Base-by-base conservation (phyloP, 768 basidiomycete species). In the Cystofilobasidium ferigula region DNA sequence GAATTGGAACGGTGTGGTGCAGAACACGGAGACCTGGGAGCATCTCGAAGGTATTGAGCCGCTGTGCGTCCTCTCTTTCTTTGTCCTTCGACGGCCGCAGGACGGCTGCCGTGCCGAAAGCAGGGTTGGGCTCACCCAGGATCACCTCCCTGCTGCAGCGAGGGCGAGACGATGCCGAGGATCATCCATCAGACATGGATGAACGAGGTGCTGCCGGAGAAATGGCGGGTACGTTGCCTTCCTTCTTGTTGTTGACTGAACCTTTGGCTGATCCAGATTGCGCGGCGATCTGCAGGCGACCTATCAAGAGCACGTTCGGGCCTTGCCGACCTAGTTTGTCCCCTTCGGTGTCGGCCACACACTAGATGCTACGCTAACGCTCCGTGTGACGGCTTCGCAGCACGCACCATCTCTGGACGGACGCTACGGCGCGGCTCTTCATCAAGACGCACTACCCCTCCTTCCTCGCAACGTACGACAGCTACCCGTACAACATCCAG, bases 171-270 rank as follows among this genome's bases (percentile, higher is more conserved):
- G 70, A 85, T 98, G 42, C 95, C 93, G 3, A 83, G 89, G 59
- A 88, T 99, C 65, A 82, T 99, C 57, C 95, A 99, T 77, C 94
- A 97, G 82, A 98, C 95, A 28, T 99, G 95, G 95, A 95, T 93
- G 80, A 85, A 87, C 13, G 86, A 93, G 62, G 82, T 82, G 0
- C 80, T 99, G 28, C 95, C 95, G 2, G 77, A 79, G 51, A 81
- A 82, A 68, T 99, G 93, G 93, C 82, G 67, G 22, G 67, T 68
- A 12, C 62, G 67, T 63, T 10, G 16, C 13, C 42, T 35, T 8
- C 18, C 34, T 47, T n/a, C 45, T 32, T 45, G 28, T 24, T 34
- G n/a, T n/a, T n/a, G 1, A 16, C 36, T 32, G 36, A 42, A 12
- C n/a, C 38, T 20, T 10, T 18, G 5, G 16, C 53, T 57, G 65